Percentiles rank a stretch among this genome's conserved stretches.
phyloP scores from a whole-genome alignment of 495 filamentous ascomycete genomes.

The Cryomyces minteri region DNA sequence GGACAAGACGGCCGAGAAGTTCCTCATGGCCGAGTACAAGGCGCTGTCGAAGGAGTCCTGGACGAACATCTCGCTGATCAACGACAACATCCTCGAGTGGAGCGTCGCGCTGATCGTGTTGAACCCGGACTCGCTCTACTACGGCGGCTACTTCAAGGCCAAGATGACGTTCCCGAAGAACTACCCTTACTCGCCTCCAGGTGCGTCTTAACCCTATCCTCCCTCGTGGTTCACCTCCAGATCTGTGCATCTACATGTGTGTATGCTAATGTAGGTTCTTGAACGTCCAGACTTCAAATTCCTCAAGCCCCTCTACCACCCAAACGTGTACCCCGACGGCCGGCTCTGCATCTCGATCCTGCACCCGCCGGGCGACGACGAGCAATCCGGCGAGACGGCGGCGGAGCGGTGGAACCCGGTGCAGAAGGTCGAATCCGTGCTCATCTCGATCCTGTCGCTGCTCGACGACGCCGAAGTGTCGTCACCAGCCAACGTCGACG shows the following conservation, averaged over 20 bases:
- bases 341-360: conserved; percentile 93
- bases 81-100: conserved; percentile 72
- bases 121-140: conserved; percentile 78
- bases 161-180: conserved; percentile 74
- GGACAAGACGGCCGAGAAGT: conserved; percentile 40
- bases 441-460: conserved; percentile 82
- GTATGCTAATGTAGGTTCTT: too few species aligned
- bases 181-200: conserved; percentile 80
- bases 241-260: not conserved
- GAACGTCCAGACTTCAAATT: conserved; percentile 55
- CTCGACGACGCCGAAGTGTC: conserved; percentile 87
- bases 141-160: conserved; percentile 84
- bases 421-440: conserved; percentile 82
- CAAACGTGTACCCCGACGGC: conserved; percentile 84
- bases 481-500: conserved; percentile 90
- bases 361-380: conserved; percentile 78
- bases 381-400: conserved; percentile 76
- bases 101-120: conserved; percentile 74
- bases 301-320: conserved; percentile 64
- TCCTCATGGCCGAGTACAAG: conserved; percentile 82
- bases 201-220: conserved; percentile 15
- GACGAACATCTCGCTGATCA: conserved; percentile 64
- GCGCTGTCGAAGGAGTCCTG: conserved; percentile 70
- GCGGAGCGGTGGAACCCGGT: conserved; percentile 84
- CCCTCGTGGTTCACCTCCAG: not conserved